phyloP scores from a whole-genome alignment of 2,329 filamentous ascomycete genomes.

The Ceratocystis variospora region DNA sequence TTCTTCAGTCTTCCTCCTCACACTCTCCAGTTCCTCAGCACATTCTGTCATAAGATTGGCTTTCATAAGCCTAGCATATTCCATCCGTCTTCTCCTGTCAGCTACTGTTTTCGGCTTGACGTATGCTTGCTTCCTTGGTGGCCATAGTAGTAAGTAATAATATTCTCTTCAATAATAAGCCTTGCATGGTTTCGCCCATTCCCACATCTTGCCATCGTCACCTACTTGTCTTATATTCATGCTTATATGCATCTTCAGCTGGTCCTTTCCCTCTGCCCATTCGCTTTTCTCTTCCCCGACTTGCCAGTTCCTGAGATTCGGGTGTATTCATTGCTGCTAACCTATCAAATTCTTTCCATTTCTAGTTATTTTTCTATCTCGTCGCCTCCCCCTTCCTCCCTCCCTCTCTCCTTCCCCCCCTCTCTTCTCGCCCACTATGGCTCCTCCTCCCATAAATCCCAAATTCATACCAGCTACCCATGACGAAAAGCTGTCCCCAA shows the following conservation, averaged over 20 bases:
- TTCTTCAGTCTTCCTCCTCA: neutral
- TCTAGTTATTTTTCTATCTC: neutral
- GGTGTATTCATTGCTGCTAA: neutral
- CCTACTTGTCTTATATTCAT: neutral
- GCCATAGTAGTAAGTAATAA: neutral
- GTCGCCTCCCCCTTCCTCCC: neutral
- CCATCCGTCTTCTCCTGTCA: neutral
- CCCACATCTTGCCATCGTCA: neutral
- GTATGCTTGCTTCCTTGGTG: neutral
- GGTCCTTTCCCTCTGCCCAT: neutral
- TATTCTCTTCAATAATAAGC: neutral
- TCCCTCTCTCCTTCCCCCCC: no score
- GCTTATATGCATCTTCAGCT: neutral
- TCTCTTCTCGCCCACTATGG: neutral
- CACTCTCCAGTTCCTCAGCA: neutral
- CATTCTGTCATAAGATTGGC: neutral
- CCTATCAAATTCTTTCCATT: neutral
- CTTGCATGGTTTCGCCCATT: neutral
- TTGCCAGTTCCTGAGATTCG: neutral
- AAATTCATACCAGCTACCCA: neutral
- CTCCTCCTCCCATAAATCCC: conserved; percentile 7
- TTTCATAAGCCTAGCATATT: neutral
- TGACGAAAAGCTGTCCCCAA: neutral
- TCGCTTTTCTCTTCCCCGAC: neutral
- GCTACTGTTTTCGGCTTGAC: neutral